A percentile compares a stretch with the other conserved stretches of the same genome.
phyloP scores from a whole-genome alignment of 768 basidiomycete genomes.

The Suillus ampliporus region DNA sequence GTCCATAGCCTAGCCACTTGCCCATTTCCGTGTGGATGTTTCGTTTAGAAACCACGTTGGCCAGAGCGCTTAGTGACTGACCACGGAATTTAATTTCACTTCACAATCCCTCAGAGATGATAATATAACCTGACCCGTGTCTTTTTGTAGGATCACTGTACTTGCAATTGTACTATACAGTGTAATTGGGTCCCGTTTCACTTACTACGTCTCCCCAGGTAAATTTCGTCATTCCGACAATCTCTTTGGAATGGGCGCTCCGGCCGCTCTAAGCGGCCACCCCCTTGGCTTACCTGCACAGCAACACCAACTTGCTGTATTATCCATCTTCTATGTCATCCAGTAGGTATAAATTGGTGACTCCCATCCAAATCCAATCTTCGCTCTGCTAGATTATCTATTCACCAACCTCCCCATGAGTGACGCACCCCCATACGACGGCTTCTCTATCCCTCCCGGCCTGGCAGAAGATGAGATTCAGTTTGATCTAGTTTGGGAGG shows the following conservation, averaged over 20 bases:
- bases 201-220: not conserved
- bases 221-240: not conserved
- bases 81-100: not conserved
- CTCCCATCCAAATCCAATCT: not conserved
- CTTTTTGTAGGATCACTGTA: not conserved
- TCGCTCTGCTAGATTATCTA: too few species aligned
- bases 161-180: not conserved
- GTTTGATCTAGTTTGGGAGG: not conserved
- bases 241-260: not conserved
- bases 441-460: fast-evolving
- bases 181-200: not conserved
- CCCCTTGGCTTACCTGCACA: conserved; percentile 9
- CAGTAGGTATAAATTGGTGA: not conserved
- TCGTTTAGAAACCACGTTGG: conserved; percentile 1
- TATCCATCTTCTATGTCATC: not conserved
- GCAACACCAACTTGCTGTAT: conserved; percentile 9
- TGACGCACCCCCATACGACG: not conserved
- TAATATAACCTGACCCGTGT: not conserved
- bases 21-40: not conserved
- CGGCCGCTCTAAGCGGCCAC: conserved; percentile 4
- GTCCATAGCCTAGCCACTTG: not conserved
- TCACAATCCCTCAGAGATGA: not conserved
- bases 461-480: not conserved
- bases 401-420: not conserved
- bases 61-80: not conserved